Evolutionary conservation across 768 basidiomycete genomes (phyloP), one percentile per base, ranked within the genome.

Genomic region (Gloeopeniophorella convolvens): DNA sequence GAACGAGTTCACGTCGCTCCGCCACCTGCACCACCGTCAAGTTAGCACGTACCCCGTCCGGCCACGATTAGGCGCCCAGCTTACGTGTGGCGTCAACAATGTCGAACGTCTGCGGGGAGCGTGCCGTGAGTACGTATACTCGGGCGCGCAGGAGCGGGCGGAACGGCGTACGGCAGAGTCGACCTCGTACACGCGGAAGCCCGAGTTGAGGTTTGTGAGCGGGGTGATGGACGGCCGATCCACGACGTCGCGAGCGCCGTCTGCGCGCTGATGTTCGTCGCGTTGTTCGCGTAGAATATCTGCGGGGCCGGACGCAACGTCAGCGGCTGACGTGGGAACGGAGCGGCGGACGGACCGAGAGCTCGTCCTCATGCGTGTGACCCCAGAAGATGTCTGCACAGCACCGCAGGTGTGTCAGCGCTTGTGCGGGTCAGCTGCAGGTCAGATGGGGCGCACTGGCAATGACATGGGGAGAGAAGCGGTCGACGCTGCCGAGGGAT

Each of bases 41-140:
- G 5, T 12, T 32, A 48, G 27, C 28, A 24, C 15, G 13, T 44
- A 37, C 41, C 27, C 12, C 23, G 24, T 20, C 37, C 27, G 26
- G 12, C 42, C 32, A 20, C 34, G 30, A 30, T 40, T 35, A 40
- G 37, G 37, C 33, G 42, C 30, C 11, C 9, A 18, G 68, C 79
- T 65, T 63, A 85, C 82, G 87, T 89, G 61, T 85, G 77, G 85
- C 84, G 57, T 89, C 85, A 48, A 88, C 47, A 41, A 89, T 75
- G 27, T 89, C 85, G 59, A 86, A 89, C 3, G 85, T 85, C 82
- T 87, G 54, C 13, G 28, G n/a, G 27, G 9, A 48, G 20, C 18
- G 30, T 33, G 33, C 31, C 31, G 37, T 13, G 40, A 34, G 10
- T 11, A 27, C 7, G 39, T 50, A 42, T 39, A 42, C 20, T 41